Percentiles rank a stretch among this genome's conserved stretches.
Evolutionary conservation across 257 asterid genomes (phyloP).

Genomic region (Nicotiana tabacum): DNA sequence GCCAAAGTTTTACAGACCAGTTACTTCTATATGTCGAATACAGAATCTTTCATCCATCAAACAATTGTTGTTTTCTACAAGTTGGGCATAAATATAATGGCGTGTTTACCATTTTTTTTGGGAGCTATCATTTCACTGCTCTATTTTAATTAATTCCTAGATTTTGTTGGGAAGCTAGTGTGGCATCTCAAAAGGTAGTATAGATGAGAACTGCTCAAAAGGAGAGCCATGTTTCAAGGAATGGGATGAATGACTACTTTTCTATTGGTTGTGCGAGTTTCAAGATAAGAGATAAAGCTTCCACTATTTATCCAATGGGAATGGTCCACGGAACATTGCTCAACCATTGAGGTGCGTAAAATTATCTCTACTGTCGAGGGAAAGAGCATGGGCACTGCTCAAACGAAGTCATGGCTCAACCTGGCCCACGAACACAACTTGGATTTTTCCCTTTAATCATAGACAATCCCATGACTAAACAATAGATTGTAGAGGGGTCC

Average conservation of each 20-base stretch:
- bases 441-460: no score
- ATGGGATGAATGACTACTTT: conserved; percentile 72
- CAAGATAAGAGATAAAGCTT: conserved; percentile 64
- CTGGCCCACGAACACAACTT: no score
- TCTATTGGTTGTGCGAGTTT: conserved; percentile 53
- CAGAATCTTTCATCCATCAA: no score
- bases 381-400: no score
- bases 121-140: background rate
- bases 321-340: no score
- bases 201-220: background rate
- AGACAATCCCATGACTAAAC: no score
- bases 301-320: conserved; percentile 51
- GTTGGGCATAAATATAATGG: background rate
- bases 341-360: no score
- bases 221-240: conserved; percentile 32
- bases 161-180: no score
- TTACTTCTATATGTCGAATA: background rate
- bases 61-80: background rate
- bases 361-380: no score
- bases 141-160: background rate
- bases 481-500: no score
- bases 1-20: background rate
- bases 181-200: no score
- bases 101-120: background rate
- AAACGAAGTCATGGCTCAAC: no score